Evolutionary conservation across 176 grass and related monocot genomes (phyloP).

Genomic region (Avena insularis): DNA sequence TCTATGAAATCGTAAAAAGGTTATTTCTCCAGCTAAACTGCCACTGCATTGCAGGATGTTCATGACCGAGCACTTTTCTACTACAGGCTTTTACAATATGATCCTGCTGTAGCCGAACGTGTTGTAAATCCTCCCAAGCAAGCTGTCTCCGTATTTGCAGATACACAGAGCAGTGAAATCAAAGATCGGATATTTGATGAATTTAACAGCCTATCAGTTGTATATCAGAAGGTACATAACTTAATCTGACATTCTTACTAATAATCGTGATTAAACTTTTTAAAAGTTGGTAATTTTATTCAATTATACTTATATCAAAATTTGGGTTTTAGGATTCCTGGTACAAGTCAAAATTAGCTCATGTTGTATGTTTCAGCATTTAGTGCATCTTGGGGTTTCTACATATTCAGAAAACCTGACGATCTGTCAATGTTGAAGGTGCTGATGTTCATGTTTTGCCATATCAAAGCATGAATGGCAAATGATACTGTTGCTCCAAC

Average conservation of each 20-base stretch:
- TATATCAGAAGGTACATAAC: conserved; percentile 88
- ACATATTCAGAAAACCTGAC: background rate
- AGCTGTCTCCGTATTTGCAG: conserved; percentile 99
- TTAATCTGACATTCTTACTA: conserved; percentile 19
- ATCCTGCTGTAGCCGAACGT: conserved; percentile 78
- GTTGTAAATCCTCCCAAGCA: conserved; percentile 99
- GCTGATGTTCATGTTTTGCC: conserved; percentile 18
- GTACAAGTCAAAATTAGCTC: background rate
- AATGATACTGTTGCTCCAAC: background rate
- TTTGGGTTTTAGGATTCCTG: background rate
- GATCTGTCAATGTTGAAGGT: background rate
- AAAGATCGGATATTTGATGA: conserved; percentile 99
- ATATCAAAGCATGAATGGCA: background rate
- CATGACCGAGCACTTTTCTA: conserved; percentile 98
- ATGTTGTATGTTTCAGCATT: background rate
- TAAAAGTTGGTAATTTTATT: background rate
- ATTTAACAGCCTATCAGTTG: conserved; percentile 89
- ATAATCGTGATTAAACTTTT: background rate
- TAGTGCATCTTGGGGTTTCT: conserved; percentile 18
- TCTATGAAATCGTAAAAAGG: conserved; percentile 31
- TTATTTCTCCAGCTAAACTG: conserved; percentile 36
- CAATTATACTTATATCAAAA: conserved; percentile 1
- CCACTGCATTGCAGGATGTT: conserved; percentile 73
- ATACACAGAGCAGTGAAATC: conserved; percentile 91
- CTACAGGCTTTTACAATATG: conserved; percentile 96